phyloP scores from a whole-genome alignment of 768 basidiomycete species.

The Hemileccinum impolitum region DNA sequence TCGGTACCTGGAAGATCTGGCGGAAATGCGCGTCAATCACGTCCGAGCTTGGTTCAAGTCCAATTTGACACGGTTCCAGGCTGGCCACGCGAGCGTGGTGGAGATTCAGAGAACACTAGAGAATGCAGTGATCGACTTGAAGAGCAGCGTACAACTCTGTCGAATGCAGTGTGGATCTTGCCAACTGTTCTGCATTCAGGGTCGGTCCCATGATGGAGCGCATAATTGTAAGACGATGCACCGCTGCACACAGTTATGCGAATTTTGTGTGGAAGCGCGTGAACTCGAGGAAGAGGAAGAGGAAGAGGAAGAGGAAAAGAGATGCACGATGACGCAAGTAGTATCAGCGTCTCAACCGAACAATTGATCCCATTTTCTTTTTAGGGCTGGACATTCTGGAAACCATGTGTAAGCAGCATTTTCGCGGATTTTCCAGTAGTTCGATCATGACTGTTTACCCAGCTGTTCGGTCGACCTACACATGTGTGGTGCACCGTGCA shows the following conservation, averaged over 20 bases:
- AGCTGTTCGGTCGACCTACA: conserved; percentile 54
- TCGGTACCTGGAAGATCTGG: conserved; percentile 40
- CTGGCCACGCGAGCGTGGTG: conserved; percentile 43
- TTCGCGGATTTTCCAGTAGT: not conserved
- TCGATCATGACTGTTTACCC: not conserved
- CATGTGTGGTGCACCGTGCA: conserved; percentile 53
- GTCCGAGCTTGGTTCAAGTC: conserved; percentile 49
- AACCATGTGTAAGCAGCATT: conserved; percentile 47
- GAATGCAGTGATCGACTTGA: conserved; percentile 42
- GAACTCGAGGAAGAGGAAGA: conserved; percentile 26
- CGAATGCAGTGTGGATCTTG: conserved; percentile 45
- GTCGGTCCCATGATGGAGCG: conserved; percentile 41
- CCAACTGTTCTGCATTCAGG: conserved; percentile 46
- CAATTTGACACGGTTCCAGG: conserved; percentile 48
- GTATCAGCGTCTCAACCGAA: not conserved
- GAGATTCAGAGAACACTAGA: conserved; percentile 44
- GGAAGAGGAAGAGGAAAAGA: conserved; percentile 14
- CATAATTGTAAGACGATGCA: conserved; percentile 55
- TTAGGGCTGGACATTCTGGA: conserved; percentile 55
- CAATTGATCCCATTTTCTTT: not conserved
- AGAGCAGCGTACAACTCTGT: conserved; percentile 49
- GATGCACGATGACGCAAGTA: conserved; percentile 47
- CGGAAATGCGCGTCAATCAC: conserved; percentile 42
- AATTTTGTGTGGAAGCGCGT: conserved; percentile 34
- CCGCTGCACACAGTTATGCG: conserved; percentile 41